These are phyloP conservation scores for Musa acuminata DNA, from an alignment of 176 grass and related monocot genomes.

Conservation along the genomic window DNA sequence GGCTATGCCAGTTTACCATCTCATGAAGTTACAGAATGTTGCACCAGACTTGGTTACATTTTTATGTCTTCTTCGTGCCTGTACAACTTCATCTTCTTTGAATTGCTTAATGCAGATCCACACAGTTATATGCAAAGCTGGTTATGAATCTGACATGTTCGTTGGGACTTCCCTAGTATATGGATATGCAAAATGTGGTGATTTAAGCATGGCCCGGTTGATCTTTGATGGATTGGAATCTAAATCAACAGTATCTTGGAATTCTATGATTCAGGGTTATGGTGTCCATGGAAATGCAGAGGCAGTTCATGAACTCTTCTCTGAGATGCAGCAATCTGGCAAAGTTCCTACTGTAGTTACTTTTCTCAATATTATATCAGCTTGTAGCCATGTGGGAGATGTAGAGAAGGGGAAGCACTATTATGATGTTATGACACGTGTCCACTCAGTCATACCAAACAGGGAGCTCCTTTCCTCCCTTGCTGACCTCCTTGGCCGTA, in stretches of 20 bases:
- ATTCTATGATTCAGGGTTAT: constrained; percentile 29
- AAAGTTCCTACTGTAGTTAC: constrained; percentile 14
- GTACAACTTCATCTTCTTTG: neutral
- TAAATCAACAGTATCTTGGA: constrained; percentile 20
- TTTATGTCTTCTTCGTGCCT: constrained; percentile 5
- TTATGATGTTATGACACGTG: constrained; percentile 3
- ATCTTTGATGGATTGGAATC: constrained; percentile 14
- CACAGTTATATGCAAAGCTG: constrained; percentile 4
- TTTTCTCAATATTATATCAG: constrained; percentile 21
- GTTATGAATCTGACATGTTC: constrained; percentile 17
- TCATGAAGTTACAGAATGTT: constrained; percentile 22
- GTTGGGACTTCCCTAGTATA: constrained; percentile 12
- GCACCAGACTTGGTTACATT: constrained; percentile 4
- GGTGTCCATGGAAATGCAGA: constrained; percentile 12
- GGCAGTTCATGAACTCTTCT: constrained; percentile 13
- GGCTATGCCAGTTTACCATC: constrained; percentile 4
- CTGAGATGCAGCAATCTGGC: constrained; percentile 14
- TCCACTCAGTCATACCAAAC: neutral
- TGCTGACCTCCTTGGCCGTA: constrained; percentile 24
- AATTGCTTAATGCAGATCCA: constrained; percentile 12
- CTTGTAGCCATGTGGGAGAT: constrained; percentile 23
- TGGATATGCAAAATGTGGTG: constrained; percentile 22
- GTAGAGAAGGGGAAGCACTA: constrained; percentile 13
- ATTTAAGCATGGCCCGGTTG: constrained; percentile 7
- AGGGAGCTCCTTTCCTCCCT: constrained; percentile 10